Base-by-base conservation (phyloP, 129 eudicot species). In the Tagetes patula region DNA sequence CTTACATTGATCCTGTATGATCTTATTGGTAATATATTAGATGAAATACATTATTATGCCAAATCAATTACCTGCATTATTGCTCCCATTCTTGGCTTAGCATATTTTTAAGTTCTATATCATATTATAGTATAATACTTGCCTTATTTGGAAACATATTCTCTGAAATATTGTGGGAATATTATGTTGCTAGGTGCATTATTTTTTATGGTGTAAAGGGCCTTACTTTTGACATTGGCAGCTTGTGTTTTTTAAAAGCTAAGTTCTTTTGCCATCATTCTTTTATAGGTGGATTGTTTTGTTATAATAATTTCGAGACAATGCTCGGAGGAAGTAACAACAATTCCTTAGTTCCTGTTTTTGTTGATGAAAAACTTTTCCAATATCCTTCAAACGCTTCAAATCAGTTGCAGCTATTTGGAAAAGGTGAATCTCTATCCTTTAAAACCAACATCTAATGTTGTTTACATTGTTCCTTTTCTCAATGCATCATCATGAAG, bases 261-360 rank as follows among this genome's bases (percentile, higher is more conserved):
- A 62, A 80, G 49, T 86, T 59, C 68, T 39, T 69, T 52, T 52
- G 43, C 31, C 48, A 20, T 64, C 52, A 36, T 36, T 46, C 63
- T 62, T 65, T 72, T 83, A 67, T 59, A 74, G 85, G 84, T 76
- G 73, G 84, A 71, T 39, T 47, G 64, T 60, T 50, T 47, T 66
- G 62, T 72, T n/a, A 54, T 65, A 37, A 69, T 54, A 13, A 47
- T 61, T 48, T 73, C 3, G 34, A 43, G 13, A 77, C 70, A 69
- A 93, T 93, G 98, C 75, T 87, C 61, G 89, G 96, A 84, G 96
- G 90, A 64, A 65, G 69, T 47, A 93, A 79, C 83, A 75, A 72
- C 75, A 84, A 81, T 68, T 47, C 86, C 42, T 71, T 73, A 55
- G 65, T 81, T 72, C 96, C 92, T 58, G 68, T 84, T 62, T 87